phyloP scores from a whole-genome alignment of 2,329 filamentous ascomycete species.

The Cercospora sp. region DNA sequence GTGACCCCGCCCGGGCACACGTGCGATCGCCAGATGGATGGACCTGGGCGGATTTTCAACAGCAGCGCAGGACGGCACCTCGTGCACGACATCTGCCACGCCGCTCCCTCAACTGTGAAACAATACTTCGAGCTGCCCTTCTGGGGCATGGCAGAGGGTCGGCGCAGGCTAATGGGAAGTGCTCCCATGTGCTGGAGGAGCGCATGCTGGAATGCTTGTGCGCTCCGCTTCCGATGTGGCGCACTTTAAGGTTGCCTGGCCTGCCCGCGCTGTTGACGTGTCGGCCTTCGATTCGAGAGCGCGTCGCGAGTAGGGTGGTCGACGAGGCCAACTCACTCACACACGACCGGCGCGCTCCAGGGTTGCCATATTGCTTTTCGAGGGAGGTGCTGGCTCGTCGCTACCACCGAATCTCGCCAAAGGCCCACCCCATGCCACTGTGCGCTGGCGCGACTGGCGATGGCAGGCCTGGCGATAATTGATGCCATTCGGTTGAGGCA shows the following conservation, averaged over 20 bases:
- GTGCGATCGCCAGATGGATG: conserved; percentile 7
- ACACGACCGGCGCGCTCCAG: neutral
- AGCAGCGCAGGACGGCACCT: conserved; percentile 16
- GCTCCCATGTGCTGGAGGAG: conserved; percentile 13
- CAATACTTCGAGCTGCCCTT: conserved; percentile 19
- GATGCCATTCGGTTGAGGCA: conserved; percentile 5
- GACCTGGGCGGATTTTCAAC: conserved; percentile 11
- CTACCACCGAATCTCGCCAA: conserved; percentile 4
- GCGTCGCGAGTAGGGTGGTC: conserved; percentile 26
- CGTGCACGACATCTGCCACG: conserved; percentile 21
- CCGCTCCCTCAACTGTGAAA: conserved; percentile 16
- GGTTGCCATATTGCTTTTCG: conserved; percentile 20
- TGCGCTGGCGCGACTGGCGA: conserved; percentile 13
- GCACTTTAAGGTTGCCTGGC: conserved; percentile 34
- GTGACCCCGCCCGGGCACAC: conserved; percentile 19
- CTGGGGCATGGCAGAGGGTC: conserved; percentile 15
- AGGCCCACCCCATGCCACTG: neutral
- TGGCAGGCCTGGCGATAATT: neutral
- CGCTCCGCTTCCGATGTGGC: conserved; percentile 20
- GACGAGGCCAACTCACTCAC: conserved; percentile 17
- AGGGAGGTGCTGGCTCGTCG: conserved; percentile 6
- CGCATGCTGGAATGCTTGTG: conserved; percentile 24
- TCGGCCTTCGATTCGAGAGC: conserved; percentile 31
- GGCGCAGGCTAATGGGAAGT: conserved; percentile 22
- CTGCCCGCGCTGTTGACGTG: conserved; percentile 34